Evolutionary conservation across 2,329 filamentous ascomycete species (phyloP).

Genomic region (Karstenula rhodostoma): DNA sequence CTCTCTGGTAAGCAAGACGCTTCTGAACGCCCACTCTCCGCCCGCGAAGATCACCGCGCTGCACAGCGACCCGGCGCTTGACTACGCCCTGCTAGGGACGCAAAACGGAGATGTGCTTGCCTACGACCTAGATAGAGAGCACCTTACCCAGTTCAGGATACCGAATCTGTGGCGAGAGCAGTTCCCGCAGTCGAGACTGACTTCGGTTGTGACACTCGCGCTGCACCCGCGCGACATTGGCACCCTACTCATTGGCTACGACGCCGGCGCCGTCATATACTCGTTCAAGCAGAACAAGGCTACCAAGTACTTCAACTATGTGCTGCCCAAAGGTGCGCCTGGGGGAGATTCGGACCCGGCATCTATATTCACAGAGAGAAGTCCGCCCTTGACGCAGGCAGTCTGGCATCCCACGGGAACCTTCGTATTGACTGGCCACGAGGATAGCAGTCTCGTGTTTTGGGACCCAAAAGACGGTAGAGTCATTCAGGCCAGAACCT

Average conservation of each 20-base stretch:
- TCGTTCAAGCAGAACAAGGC: constrained; percentile 92
- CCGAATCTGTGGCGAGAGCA: constrained; percentile 85
- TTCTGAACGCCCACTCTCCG: constrained; percentile 74
- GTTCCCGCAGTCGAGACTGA: constrained; percentile 71
- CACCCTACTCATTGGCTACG: constrained; percentile 89
- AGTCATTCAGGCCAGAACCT: constrained; percentile 81
- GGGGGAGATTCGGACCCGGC: constrained; percentile 76
- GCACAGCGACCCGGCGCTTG: constrained; percentile 85
- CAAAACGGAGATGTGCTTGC: constrained; percentile 85
- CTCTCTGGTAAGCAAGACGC: constrained; percentile 74
- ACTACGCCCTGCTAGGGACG: constrained; percentile 89
- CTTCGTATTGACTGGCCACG: constrained; percentile 85
- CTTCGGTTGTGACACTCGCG: constrained; percentile 77
- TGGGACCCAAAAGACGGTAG: constrained; percentile 94
- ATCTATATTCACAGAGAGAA: constrained; percentile 68
- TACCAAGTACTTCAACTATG: constrained; percentile 82
- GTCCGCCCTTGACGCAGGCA: constrained; percentile 80
- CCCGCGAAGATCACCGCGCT: constrained; percentile 78
- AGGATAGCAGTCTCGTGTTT: constrained; percentile 89
- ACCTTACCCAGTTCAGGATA: constrained; percentile 78
- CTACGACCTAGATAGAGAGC: constrained; percentile 89
- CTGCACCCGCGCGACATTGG: constrained; percentile 93
- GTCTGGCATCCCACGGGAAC: constrained; percentile 95
- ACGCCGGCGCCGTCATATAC: constrained; percentile 85
- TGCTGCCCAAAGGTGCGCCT: constrained; percentile 80